These are phyloP conservation scores for Thalassiosira sp. DNA, from an alignment of 352 stramenopile genomes.

Conservation along the genomic window DNA sequence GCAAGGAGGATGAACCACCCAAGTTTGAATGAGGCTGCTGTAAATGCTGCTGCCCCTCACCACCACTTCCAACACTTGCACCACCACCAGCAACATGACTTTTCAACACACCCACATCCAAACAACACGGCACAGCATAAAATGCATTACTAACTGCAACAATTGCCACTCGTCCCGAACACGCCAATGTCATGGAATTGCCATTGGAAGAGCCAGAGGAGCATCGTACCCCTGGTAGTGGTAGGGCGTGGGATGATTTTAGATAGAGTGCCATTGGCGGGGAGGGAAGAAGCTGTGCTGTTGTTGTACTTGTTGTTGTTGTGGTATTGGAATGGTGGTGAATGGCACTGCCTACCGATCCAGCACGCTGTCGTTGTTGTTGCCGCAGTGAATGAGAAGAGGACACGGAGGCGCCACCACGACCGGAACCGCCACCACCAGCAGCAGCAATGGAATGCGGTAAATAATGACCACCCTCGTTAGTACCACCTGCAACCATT, in stretches of 20 bases:
- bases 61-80: background rate
- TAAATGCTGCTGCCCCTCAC: background rate
- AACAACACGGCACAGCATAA: conserved; percentile 58
- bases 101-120: conserved; percentile 28
- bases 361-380: too few species aligned
- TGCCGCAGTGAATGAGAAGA: background rate
- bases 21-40: background rate
- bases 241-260: conserved; percentile 35
- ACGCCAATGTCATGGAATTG: conserved; percentile 64
- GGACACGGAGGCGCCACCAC: background rate
- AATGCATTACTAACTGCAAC: conserved; percentile 70
- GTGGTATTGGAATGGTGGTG: background rate
- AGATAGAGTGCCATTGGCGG: conserved; percentile 42
- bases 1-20: too few species aligned
- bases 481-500: background rate
- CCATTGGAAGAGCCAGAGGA: conserved; percentile 19
- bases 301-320: background rate
- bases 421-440: too few species aligned
- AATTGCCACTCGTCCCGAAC: conserved; percentile 59
- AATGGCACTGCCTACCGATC: too few species aligned
- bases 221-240: conserved; percentile 55
- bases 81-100: background rate
- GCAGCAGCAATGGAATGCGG: background rate
- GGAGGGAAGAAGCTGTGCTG: conserved; percentile 5
- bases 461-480: background rate